Base-by-base conservation (phyloP, 164 flowering plant species). In the Magnolia changhungtana region DNA sequence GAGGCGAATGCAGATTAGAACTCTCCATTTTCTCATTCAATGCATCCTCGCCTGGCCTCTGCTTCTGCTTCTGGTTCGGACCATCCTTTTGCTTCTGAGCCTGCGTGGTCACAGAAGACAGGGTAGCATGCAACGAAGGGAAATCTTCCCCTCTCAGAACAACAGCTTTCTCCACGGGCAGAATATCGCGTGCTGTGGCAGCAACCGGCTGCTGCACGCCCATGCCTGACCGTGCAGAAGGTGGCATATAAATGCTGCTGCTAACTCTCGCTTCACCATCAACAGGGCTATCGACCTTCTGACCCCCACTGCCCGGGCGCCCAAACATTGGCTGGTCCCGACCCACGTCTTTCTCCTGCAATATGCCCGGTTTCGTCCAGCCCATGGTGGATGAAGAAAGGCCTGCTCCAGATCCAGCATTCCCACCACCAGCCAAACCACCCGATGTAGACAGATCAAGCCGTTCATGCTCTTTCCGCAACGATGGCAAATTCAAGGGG, bases 401-500 rank as follows among this genome's bases (percentile, higher is more conserved):
- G 70, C 97, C 88, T 0, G 86, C 64, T 65, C 92, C 97, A 81
- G 84, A 78, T 11, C 94, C 96, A 4, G 87, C 78, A n/a, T 85
- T 89, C 3, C 84, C 85, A 23, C 85, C 88, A 18, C 87, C 90
- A 67, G 78, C 82, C 8, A 81, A 29, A 67, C 91, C 90, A 29
- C 88, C 79, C 11, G 73, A 67, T 5, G 90, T 85, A 9, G 85
- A 82, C 0, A 86, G 79, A 89, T 96, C 99, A 73, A 91, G 83
- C 50, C 86, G 82, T 82, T 94, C 98, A 78, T 92, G 97, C 76
- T 96, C 99, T 79, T 90, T 96, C 78, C 97, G 86, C 85, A 92
- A 73, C 0, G 98, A 94, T 0, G 99, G 99, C 74, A 96, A 81
- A 78, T 96, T 96, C 94, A 96, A 86, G 95, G 99, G 99, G 96